Evolutionary conservation across 1,284 basidiomycete species (phyloP), one percentile per base, ranked within the genome.

Genomic region (Mycosarcoma mackinlayi): DNA sequence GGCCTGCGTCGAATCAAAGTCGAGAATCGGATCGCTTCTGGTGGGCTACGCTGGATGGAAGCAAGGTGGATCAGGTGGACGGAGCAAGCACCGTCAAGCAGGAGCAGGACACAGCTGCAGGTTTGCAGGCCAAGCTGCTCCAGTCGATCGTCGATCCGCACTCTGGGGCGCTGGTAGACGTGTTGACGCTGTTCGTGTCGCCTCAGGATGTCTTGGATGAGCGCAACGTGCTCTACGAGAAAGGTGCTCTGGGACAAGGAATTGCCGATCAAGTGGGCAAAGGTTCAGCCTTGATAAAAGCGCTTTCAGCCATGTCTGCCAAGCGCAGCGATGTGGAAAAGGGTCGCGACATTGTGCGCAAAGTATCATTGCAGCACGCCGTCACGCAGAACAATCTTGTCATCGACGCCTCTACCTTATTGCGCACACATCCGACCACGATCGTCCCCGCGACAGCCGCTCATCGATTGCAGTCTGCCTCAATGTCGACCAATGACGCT

Each of bases 131-230:
- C 7, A 61, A 66, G 42, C 31, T 71, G 51, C 31, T 66, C 19
- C 51, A 28, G 6, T 46, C 54, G 23, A 56, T 73, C 21, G 56
- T 60, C 19, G 63, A 62, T 37, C 39, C 53, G 4, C 39, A 67
- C 18, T 48, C 53, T 2, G 69, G 60, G 3, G 69, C 57, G 21
- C 38, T 73, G 25, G 49, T 68, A 14, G 69, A 73, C 23, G 49
- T 51, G 28, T 16, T 73, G 52, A 45, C 64, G 50, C 50, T 73
- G 13, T 73, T 73, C 27, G 18, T 73, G 5, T 50, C 54, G 39
- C 69, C 69, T 2, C 13, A 37, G 8, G 69, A 73, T 23, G 23
- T 73, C 8, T 38, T 44, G 40, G 64, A 73, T 37, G 69, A 73
- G 38, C 47, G 54, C 8, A 61, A 33, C 8, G 68, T 66, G 34